phyloP scores from a whole-genome alignment of 768 basidiomycete species.

The Russula griseocarnosa region DNA sequence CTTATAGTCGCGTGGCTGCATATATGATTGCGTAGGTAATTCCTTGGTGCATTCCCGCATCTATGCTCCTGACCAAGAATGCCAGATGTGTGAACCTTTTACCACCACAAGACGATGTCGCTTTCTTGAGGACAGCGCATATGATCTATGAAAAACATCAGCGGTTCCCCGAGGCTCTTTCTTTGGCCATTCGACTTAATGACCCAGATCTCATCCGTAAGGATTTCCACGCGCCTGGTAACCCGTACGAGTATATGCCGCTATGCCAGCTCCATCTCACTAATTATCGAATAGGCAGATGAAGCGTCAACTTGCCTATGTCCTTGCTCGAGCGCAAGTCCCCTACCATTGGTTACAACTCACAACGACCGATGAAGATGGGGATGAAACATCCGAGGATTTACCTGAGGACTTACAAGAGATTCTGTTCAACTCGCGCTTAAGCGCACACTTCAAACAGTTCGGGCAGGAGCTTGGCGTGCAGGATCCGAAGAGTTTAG shows the following conservation, averaged over 20 bases:
- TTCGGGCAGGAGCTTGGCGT: slow-evolving; percentile 96
- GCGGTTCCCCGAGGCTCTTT: slow-evolving; percentile 87
- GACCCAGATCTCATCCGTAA: slow-evolving; percentile 75
- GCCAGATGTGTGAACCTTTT: slow-evolving; percentile 81
- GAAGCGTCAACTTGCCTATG: slow-evolving; percentile 92
- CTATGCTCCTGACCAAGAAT: slow-evolving; percentile 13
- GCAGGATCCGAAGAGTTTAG: slow-evolving; percentile 81
- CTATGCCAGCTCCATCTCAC: neutral
- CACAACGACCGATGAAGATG: slow-evolving; percentile 46
- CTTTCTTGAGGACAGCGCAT: slow-evolving; percentile 86
- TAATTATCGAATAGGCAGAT: slow-evolving; percentile 52
- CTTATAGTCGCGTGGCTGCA: slow-evolving; percentile 82
- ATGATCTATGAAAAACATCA: slow-evolving; percentile 81
- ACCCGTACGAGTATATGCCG: slow-evolving; percentile 55
- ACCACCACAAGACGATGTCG: slow-evolving; percentile 86
- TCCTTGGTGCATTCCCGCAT: slow-evolving; percentile 10
- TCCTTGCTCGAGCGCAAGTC: slow-evolving; percentile 88
- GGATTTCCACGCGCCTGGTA: slow-evolving; percentile 87
- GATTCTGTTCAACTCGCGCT: slow-evolving; percentile 78
- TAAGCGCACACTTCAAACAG: slow-evolving; percentile 79
- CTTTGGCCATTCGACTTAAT: slow-evolving; percentile 78
- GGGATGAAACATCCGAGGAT: slow-evolving; percentile 53
- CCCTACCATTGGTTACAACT: slow-evolving; percentile 85
- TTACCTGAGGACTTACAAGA: slow-evolving; percentile 79
- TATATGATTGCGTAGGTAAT: slow-evolving; percentile 86